Conservation (phyloP, 331 rosid species). For the Quercus lobata region DNA sequence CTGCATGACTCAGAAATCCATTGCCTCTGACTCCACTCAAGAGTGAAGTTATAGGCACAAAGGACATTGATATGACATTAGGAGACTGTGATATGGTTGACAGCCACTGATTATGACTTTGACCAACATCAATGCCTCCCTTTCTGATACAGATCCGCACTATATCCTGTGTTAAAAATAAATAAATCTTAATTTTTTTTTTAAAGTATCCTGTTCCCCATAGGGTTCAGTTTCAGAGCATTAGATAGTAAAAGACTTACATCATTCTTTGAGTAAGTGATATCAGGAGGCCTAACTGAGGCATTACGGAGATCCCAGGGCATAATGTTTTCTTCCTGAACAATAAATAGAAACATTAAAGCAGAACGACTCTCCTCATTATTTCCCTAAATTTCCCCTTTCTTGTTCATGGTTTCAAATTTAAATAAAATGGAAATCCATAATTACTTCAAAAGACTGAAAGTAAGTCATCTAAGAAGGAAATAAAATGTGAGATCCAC, state of each 20-base stretch:
- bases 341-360: constrained; percentile 7
- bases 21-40: constrained; percentile 64
- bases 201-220: neutral
- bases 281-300: constrained; percentile 41
- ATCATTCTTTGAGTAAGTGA: constrained; percentile 51
- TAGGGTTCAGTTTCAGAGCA: constrained; percentile 12
- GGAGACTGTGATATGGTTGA: constrained; percentile 78
- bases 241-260: constrained; percentile 40
- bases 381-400: neutral
- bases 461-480: neutral
- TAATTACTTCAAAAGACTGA: neutral
- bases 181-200: neutral
- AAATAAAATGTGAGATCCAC: neutral
- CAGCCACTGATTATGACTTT: constrained; percentile 76
- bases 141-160: constrained; percentile 48
- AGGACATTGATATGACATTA: constrained; percentile 70
- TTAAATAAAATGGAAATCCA: neutral
- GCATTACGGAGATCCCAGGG: constrained; percentile 26
- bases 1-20: constrained; percentile 80
- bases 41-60: constrained; percentile 84
- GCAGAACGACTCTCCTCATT: neutral
- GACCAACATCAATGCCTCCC: constrained; percentile 70
- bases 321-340: constrained; percentile 44
- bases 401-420: neutral
- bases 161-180: constrained; percentile 45